Base-by-base conservation (phyloP, 495 filamentous ascomycete genomes). In the Xylaria telfairii region DNA sequence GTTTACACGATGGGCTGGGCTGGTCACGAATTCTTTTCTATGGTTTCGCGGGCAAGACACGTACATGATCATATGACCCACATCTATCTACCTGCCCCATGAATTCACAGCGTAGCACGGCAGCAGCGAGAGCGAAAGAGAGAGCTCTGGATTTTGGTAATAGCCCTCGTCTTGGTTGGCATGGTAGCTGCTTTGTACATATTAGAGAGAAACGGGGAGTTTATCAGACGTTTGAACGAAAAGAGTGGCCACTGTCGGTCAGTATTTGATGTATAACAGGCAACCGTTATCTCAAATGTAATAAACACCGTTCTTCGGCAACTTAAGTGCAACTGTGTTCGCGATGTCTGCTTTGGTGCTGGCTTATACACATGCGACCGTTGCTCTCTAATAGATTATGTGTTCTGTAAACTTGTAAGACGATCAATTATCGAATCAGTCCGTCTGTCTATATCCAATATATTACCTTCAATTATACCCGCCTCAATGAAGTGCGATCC, bases 11-110 rank as follows among this genome's bases (percentile, higher is more conserved):
- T 49, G 73, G 68, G 64, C 42, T 56, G 47, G 67, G 60, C 56
- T 54, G 47, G 47, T 54, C 24, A 26, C 49, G 8, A 54, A 12
- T 70, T 70, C 53, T 26, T 60, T 63, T 65, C 37, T 68, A 57
- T 39, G 62, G 68, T 54, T 46, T 54, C 65, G 44, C 61, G 62
- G 62, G 66, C 66, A 49, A 70, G 64, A 61, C 59, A 54, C 44
- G 15, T 71, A 26, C 56, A 63, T 32, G 15, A 67, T 30, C 30
- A 28, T 32, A 12, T 64, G 39, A 47, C 13, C 59, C 41, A 34
- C 61, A 28, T 64, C 26, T 21, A 47, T 19, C 24, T 28, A 54
- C 51, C 51, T 42, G 15, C 34, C 59, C 0, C 34, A 41, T 61
- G n/a, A 7, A 61, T 61, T 61, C 51, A 39, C 19, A 41, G 59